These are phyloP conservation scores for Tylopilus vinaceipallidus DNA, from an alignment of 768 basidiomycete genomes.

Conservation along the genomic window DNA sequence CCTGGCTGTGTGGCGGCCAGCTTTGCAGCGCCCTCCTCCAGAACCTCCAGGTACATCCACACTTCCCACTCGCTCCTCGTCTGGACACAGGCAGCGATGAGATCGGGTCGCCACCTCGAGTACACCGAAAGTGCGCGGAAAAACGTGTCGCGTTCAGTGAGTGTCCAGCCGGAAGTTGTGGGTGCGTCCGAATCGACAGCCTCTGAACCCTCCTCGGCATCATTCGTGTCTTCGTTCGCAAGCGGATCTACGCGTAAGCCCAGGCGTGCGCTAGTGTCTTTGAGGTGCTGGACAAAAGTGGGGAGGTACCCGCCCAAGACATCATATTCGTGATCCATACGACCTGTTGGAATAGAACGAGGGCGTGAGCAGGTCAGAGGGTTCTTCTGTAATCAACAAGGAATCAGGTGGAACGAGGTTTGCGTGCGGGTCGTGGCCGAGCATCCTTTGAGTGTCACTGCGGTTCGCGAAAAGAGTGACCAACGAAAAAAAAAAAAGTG, in stretches of 20 bases:
- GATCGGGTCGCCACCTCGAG: constrained; percentile 74
- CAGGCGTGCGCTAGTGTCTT: constrained; percentile 24
- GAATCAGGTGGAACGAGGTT: not conserved
- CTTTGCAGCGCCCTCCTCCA: constrained; percentile 34
- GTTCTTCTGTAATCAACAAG: constrained; percentile 3
- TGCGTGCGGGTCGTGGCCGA: not conserved
- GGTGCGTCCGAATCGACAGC: not conserved
- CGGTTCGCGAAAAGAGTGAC: constrained; percentile 4
- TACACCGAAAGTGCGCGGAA: constrained; percentile 66
- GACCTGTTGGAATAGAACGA: not conserved
- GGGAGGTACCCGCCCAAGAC: constrained; percentile 25
- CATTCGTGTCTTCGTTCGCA: not conserved
- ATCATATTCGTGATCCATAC: constrained; percentile 17
- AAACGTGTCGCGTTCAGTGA: constrained; percentile 65
- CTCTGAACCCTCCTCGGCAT: not conserved
- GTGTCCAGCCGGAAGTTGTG: constrained; percentile 48
- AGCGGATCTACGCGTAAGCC: constrained; percentile 1
- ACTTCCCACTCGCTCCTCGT: constrained; percentile 70
- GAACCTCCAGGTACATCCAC: constrained; percentile 57
- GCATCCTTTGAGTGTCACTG: constrained; percentile 15
- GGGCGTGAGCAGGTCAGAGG: not conserved
- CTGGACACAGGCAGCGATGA: constrained; percentile 65
- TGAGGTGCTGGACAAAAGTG: constrained; percentile 24
- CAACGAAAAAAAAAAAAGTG: no score
- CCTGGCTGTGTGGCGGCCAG: constrained; percentile 16